These are phyloP conservation scores for Arabidopsis arenosa DNA, from an alignment of 345 rosid genomes.

Conservation along the genomic window DNA sequence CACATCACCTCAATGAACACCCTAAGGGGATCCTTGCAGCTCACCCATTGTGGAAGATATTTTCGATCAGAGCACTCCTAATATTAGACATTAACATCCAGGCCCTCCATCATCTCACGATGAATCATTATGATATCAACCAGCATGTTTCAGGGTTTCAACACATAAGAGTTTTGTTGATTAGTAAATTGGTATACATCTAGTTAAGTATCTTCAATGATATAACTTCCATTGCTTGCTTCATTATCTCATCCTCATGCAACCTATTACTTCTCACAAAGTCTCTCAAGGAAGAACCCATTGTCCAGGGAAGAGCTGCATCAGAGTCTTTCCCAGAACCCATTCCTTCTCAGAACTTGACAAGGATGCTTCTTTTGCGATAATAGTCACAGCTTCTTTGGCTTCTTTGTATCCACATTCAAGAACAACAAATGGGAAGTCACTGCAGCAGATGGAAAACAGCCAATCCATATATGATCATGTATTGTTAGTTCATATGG, in stretches of 20 bases:
- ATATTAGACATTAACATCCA: slow-evolving; percentile 3
- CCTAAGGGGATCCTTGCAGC: neutral
- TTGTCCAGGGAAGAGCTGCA: slow-evolving; percentile 64
- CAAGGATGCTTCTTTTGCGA: slow-evolving; percentile 58
- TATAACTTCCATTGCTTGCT: slow-evolving; percentile 11
- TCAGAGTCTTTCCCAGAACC: slow-evolving; percentile 73
- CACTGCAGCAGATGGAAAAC: slow-evolving; percentile 53
- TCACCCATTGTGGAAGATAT: slow-evolving; percentile 6
- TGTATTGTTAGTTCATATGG: slow-evolving; percentile 17
- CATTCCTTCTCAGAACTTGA: slow-evolving; percentile 71
- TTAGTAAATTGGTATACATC: slow-evolving; percentile 13
- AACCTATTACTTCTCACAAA: neutral
- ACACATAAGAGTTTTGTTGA: neutral
- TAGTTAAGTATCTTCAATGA: slow-evolving; percentile 6
- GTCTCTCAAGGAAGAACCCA: slow-evolving; percentile 55
- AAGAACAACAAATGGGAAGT: slow-evolving; percentile 83
- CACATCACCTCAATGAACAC: neutral
- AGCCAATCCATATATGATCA: slow-evolving; percentile 15
- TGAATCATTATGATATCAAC: slow-evolving; percentile 24
- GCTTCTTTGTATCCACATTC: slow-evolving; percentile 85
- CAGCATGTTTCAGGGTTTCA: slow-evolving; percentile 21
- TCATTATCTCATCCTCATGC: slow-evolving; percentile 20
- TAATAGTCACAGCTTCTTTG: slow-evolving; percentile 63
- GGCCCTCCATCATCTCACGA: neutral
- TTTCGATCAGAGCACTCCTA: slow-evolving; percentile 1